Percentiles rank a stretch among this genome's conserved stretches.
Evolutionary conservation across 768 basidiomycete species (phyloP).

Genomic region (Collybia nuda): DNA sequence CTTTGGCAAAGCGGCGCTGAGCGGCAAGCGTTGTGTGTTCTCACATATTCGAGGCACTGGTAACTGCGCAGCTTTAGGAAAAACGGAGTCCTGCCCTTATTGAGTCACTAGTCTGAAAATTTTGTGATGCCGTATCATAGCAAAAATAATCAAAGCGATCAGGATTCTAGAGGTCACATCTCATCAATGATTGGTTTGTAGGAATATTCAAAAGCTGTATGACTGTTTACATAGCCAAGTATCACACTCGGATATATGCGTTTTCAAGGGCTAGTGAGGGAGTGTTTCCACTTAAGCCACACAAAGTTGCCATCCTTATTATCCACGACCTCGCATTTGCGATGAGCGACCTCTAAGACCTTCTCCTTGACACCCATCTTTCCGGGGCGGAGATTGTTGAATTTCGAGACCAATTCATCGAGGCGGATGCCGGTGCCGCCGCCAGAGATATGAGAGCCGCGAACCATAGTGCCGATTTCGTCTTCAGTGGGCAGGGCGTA

Average conservation of each 20-base stretch:
- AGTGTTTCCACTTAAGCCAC: conserved; percentile 62
- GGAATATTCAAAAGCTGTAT: conserved; percentile 1
- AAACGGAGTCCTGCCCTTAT: no score
- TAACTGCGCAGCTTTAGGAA: not conserved
- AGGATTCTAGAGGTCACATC: not conserved
- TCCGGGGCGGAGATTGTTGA: conserved; percentile 44
- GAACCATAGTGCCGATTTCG: conserved; percentile 67
- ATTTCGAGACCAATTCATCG: conserved; percentile 62
- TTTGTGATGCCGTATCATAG: no score
- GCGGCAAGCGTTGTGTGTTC: conserved; percentile 1
- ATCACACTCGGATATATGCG: conserved; percentile 1
- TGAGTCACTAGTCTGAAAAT: no score
- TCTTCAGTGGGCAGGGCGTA: conserved; percentile 76
- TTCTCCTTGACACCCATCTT: conserved; percentile 74
- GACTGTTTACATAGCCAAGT: conserved; percentile 2
- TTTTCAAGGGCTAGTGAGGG: conserved; percentile 20
- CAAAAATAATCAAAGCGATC: not conserved
- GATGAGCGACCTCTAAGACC: conserved; percentile 70
- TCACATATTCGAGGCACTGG: conserved; percentile 1
- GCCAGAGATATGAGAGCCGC: conserved; percentile 59
- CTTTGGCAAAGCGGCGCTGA: conserved; percentile 6
- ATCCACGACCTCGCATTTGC: conserved; percentile 62
- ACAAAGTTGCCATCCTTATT: conserved; percentile 59
- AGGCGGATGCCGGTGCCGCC: conserved; percentile 60
- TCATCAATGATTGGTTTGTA: not conserved